Evolutionary conservation across 2,329 filamentous ascomycete genomes (phyloP).

Genomic region (Diaporthe sp.): DNA sequence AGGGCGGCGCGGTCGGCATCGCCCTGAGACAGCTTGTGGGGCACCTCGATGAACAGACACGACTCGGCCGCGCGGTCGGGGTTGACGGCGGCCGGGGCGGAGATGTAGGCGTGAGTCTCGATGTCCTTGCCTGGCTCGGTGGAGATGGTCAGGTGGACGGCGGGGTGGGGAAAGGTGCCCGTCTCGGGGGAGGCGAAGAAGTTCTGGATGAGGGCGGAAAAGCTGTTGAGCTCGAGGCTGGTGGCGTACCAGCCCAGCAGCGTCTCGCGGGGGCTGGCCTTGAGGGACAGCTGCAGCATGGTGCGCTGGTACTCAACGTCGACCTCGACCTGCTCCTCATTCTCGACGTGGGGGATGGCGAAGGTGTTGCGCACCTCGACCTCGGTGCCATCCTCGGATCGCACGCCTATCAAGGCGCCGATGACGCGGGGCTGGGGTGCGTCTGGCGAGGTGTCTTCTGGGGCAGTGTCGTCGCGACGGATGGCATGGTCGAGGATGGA

Average conservation of each 20-base stretch:
- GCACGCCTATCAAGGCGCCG: constrained; percentile 91
- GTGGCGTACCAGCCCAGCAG: constrained; percentile 99
- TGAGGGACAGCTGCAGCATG: constrained; percentile 95
- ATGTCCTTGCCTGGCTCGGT: constrained; percentile 91
- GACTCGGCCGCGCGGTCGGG: constrained; percentile 95
- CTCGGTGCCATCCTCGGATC: constrained; percentile 96
- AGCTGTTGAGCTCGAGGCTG: constrained; percentile 96
- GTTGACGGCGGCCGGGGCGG: constrained; percentile 93
- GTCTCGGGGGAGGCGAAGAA: constrained; percentile 98
- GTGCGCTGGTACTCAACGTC: constrained; percentile 99
- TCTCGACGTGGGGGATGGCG: constrained; percentile 98
- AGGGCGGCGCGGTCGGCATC: constrained; percentile 73
- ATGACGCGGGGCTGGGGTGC: constrained; percentile 93
- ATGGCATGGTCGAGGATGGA: constrained; percentile 93
- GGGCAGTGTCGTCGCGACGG: constrained; percentile 77
- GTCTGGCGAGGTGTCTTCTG: constrained; percentile 38
- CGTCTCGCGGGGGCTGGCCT: constrained; percentile 92
- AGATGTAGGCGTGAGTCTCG: constrained; percentile 94
- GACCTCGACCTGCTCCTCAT: constrained; percentile 98
- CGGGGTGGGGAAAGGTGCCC: constrained; percentile 97
- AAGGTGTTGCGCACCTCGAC: constrained; percentile 97
- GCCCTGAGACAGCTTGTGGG: constrained; percentile 92
- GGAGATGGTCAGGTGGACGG: constrained; percentile 94
- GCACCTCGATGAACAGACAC: constrained; percentile 97
- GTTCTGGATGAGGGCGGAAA: constrained; percentile 98